Base-by-base conservation (phyloP, 2,329 filamentous ascomycete genomes). In the Nannizziopsis arthrosporioides region DNA sequence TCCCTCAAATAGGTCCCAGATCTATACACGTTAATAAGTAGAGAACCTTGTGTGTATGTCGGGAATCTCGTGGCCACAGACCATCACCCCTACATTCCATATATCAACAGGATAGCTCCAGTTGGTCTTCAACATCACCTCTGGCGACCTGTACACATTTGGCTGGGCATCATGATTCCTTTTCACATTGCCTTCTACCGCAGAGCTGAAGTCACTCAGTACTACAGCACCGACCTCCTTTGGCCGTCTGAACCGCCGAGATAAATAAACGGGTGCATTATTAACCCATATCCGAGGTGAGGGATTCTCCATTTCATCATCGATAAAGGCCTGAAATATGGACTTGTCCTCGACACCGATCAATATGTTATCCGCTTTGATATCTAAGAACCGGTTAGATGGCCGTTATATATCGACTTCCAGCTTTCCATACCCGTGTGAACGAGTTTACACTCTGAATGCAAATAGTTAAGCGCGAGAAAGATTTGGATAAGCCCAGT, bases 81-180 rank as follows among this genome's bases (percentile, higher is more conserved):
- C 72, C 70, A 76, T 67, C 42, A 63, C 65, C 0, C 70, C 73
- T 2, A 66, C 59, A 49, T 71, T 74, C 73, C 73, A 77, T 44
- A 76, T 71, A 56, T 76, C 73, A 19, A 74, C 58, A 9, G 62
- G 54, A 45, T 70, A 72, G 1, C 57, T 61, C 72, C 72, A 76
- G 0, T 65, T 59, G 0, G 60, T 59, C 54, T 65, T 58, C 3
- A 76, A 52, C 22, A 74, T 72, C 8, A 75, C 69, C 54, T 77
- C 61, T 19, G 61, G 62, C 8, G 60, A 59, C 51, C 61, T 55
- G 39, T 63, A 60, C 38, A 62, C 44, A 53, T 61, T 57, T 1
- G 62, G 61, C 47, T 79, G 52, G 60, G 68, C 54, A 62, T 72
- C 58, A 64, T 77, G 55, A 56, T 66, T 59, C 36, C 64, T 59